phyloP scores from a whole-genome alignment of 2,329 filamentous ascomycete genomes.

The Aspergillus ustus region DNA sequence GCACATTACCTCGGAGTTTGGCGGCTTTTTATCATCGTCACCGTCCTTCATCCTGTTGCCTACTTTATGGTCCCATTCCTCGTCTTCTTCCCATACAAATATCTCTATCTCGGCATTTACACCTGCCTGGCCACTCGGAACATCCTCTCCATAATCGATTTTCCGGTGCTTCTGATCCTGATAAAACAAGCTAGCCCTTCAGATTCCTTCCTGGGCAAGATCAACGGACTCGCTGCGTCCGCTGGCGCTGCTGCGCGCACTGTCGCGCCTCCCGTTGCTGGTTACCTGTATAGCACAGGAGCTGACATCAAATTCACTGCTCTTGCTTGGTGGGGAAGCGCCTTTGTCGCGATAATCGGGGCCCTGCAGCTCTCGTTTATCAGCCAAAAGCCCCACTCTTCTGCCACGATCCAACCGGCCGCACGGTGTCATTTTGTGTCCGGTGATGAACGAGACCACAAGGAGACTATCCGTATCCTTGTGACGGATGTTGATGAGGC shows the following conservation, averaged over 20 bases:
- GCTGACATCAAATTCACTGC: constrained; percentile 62
- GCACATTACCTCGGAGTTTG: constrained; percentile 69
- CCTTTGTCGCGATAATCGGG: constrained; percentile 60
- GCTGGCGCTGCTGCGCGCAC: constrained; percentile 74
- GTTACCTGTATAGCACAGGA: constrained; percentile 68
- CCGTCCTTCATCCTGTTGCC: constrained; percentile 67
- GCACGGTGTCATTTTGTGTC: constrained; percentile 33
- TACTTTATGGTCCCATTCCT: constrained; percentile 74
- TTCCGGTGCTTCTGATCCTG: constrained; percentile 70
- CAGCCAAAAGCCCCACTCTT: constrained; percentile 52
- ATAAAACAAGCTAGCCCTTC: constrained; percentile 73
- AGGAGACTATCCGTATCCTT: constrained; percentile 35
- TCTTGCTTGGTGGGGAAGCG: constrained; percentile 67
- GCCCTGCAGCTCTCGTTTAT: constrained; percentile 62
- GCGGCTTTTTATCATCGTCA: constrained; percentile 68
- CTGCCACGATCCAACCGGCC: constrained; percentile 42
- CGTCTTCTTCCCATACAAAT: constrained; percentile 58
- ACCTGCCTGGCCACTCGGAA: constrained; percentile 68
- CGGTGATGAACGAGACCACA: constrained; percentile 23
- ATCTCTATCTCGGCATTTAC: constrained; percentile 67
- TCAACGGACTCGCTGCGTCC: constrained; percentile 74
- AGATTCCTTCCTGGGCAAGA: constrained; percentile 66
- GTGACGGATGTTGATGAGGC: constrained; percentile 31
- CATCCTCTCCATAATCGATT: constrained; percentile 69
- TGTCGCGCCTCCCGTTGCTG: constrained; percentile 69